Evolutionary conservation across 768 basidiomycete genomes (phyloP).

Genomic region (Tricholoma flavovirens): DNA sequence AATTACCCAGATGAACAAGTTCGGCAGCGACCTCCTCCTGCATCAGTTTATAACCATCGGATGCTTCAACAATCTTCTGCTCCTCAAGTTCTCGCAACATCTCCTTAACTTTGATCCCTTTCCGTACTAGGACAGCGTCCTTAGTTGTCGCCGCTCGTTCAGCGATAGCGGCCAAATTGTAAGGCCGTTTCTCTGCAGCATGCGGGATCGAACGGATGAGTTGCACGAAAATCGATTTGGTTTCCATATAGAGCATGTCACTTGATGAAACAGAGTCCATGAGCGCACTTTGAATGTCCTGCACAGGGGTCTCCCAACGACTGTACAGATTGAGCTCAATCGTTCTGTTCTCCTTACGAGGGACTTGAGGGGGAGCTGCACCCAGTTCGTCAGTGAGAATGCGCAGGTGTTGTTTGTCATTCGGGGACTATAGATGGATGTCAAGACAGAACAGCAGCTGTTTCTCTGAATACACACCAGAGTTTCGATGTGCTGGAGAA

Average conservation of each 20-base stretch:
- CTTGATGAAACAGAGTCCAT: conserved; percentile 97
- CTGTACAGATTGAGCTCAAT: conserved; percentile 91
- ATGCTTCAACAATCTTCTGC: conserved; percentile 72
- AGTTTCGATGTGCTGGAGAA: conserved; percentile 91
- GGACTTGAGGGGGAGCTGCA: conserved; percentile 88
- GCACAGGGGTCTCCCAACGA: conserved; percentile 99
- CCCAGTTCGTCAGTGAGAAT: conserved; percentile 97
- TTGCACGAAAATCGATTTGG: conserved; percentile 98
- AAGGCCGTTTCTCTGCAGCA: conserved; percentile 77
- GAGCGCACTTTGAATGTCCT: conserved; percentile 92
- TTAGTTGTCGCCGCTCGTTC: conserved; percentile 97
- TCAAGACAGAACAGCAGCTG: not conserved
- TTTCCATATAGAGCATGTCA: conserved; percentile 99
- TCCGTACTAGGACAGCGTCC: conserved; percentile 91
- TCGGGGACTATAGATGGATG: conserved; percentile 64
- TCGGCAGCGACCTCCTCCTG: conserved; percentile 96
- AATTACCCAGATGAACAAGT: conserved; percentile 91
- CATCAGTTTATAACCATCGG: conserved; percentile 90
- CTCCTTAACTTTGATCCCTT: conserved; percentile 99
- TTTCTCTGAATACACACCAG: conserved; percentile 53
- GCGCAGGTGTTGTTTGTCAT: conserved; percentile 95
- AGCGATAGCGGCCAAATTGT: conserved; percentile 83
- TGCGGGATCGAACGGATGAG: conserved; percentile 92
- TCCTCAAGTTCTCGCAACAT: conserved; percentile 96
- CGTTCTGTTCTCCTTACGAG: conserved; percentile 95